Percentiles rank a stretch among this genome's conserved stretches.
phyloP scores from a whole-genome alignment of 2,329 filamentous ascomycete species.

The Ophiosphaerella narmari region DNA sequence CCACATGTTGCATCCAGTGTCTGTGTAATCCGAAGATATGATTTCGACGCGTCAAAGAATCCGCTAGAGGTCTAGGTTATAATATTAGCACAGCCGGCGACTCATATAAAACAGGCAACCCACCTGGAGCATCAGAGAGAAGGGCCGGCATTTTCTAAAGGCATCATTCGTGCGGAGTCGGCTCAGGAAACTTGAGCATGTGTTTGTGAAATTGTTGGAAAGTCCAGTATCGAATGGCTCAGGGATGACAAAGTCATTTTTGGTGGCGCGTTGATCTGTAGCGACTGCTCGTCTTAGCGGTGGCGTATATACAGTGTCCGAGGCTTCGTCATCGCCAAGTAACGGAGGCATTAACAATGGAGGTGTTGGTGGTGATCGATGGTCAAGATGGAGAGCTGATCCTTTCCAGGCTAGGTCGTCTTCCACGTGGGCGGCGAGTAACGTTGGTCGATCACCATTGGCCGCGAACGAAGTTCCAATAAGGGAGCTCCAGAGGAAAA shows the following conservation, averaged over 20 bases:
- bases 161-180: slow-evolving; percentile 67
- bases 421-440: slow-evolving; percentile 18
- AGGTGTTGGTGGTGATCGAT: slow-evolving; percentile 31
- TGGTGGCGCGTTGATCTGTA: slow-evolving; percentile 26
- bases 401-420: slow-evolving; percentile 36
- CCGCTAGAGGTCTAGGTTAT: slow-evolving; percentile 72
- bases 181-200: slow-evolving; percentile 71
- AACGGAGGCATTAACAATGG: slow-evolving; percentile 43
- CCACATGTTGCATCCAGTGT: slow-evolving; percentile 80
- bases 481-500: slow-evolving; percentile 33
- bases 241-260: slow-evolving; percentile 42
- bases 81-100: slow-evolving; percentile 9
- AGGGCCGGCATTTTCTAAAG: slow-evolving; percentile 76
- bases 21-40: slow-evolving; percentile 71
- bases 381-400: slow-evolving; percentile 37
- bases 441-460: slow-evolving; percentile 40
- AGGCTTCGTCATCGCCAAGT: slow-evolving; percentile 29
- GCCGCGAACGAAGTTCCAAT: slow-evolving; percentile 32
- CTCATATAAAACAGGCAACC: slow-evolving; percentile 24
- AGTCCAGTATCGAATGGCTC: slow-evolving; percentile 54
- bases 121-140: slow-evolving; percentile 83
- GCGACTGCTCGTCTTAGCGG: slow-evolving; percentile 30
- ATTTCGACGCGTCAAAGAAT: slow-evolving; percentile 80
- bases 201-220: slow-evolving; percentile 58
- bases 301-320: slow-evolving; percentile 23